Percentiles rank a stretch among this genome's conserved stretches.
Evolutionary conservation across 192 early-diverging fungal genomes (phyloP).

Genomic region (Coemansia umbellata): DNA sequence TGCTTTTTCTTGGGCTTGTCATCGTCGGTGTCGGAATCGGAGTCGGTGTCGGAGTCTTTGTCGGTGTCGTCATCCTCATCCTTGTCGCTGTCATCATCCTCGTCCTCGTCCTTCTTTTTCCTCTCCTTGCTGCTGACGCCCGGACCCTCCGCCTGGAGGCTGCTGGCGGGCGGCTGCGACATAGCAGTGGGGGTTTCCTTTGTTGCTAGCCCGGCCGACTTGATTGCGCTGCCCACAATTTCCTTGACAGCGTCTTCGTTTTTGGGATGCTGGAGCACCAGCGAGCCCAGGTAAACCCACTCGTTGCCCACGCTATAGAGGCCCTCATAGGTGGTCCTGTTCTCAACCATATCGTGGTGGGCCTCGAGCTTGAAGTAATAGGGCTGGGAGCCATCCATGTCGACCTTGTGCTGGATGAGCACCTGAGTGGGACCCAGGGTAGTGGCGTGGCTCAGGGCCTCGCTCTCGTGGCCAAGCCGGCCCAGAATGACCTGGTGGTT

Average conservation of each 20-base stretch:
- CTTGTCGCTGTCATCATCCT: conserved; percentile 1
- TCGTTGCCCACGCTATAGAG: conserved; percentile 29
- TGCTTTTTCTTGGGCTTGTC: not conserved
- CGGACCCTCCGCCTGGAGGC: not conserved
- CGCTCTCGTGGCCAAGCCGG: conserved; percentile 5
- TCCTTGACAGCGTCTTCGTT: not conserved
- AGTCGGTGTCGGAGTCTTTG: conserved; percentile 1
- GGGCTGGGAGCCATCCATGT: conserved; percentile 7
- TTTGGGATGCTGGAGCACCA: conserved; percentile 38
- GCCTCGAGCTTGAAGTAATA: conserved; percentile 47
- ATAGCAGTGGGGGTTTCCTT: not conserved
- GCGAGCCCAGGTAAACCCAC: conserved; percentile 43
- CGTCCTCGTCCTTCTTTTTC: not conserved
- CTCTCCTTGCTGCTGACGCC: not conserved
- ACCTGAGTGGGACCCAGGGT: conserved; percentile 22
- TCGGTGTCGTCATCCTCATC: not conserved
- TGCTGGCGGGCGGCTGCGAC: not conserved
- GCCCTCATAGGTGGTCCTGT: conserved; percentile 43
- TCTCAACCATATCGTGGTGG: conserved; percentile 33
- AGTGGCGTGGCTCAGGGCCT: conserved; percentile 12
- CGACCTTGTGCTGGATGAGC: conserved; percentile 17
- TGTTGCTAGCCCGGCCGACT: not conserved
- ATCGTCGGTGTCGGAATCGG: not conserved
- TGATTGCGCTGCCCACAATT: not conserved
- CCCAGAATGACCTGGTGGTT: conserved; percentile 21